Evolutionary conservation across 805 yeast genomes (phyloP), one percentile per base, ranked within the genome.

Genomic region (Candida wancherniae): DNA sequence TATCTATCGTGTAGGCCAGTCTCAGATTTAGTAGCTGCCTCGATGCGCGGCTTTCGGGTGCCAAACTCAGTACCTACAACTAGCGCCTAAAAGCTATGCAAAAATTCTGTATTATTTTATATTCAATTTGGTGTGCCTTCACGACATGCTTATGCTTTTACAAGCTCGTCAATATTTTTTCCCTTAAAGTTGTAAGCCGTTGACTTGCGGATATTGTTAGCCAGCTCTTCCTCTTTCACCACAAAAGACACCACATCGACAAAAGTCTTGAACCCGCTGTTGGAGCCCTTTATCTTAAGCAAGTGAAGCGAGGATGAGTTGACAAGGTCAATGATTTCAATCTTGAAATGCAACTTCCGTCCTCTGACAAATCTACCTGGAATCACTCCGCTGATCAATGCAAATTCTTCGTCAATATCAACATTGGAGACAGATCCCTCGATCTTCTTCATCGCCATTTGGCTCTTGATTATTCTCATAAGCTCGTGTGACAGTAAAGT

Each of bases 371-470:
- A 69, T 22, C 59, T 57, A 9, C 69, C 48, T n/a, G 77, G 75
- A 10, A 73, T 61, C 11, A 58, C 53, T 2, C 77, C 76, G 36
- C 57, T 59, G 13, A 73, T 61, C 10, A 59, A 40, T 4, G 70
- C 65, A 39, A 62, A 60, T 32, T 61, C 67, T 31, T 67, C 70
- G 34, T 63, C 69, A 22, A 69, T 53, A 3, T 59, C 61, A 9
- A 65, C 66, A 15, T 57, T 55, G 11, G 54, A 49, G 8, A 73
- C 58, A 3, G 77, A 60, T 0, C 78, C 78, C 47, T 73, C 77
- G 31, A 69, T 60, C 33, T 60, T 53, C 44, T 71, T 69, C 46
- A 71, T 50, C 39, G 61, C 63, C 31, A 73, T 49, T 6, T 71
- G 70, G 30, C 57, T 58, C 33, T 56, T 60, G 33, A 66, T 54